phyloP scores from a whole-genome alignment of 2,329 filamentous ascomycete genomes.

The Stylonectria norvegica region DNA sequence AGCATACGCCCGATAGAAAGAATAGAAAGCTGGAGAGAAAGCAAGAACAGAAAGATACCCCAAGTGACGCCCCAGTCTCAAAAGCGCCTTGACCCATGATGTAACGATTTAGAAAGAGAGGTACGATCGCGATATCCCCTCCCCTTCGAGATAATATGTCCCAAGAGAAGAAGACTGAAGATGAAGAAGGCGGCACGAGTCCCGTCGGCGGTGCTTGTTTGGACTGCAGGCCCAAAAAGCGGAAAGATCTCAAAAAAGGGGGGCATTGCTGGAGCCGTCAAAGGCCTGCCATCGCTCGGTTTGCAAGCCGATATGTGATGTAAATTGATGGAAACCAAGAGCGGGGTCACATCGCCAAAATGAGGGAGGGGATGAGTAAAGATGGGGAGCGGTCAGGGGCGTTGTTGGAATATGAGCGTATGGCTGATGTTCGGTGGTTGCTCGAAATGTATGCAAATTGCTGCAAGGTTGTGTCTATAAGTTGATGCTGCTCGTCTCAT shows the following conservation, averaged over 20 bases:
- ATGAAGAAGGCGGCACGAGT: slow-evolving; percentile 8
- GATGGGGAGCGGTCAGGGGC: slow-evolving; percentile 17
- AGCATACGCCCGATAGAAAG: slow-evolving; percentile 8
- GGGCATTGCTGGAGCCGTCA: background rate
- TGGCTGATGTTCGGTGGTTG: background rate
- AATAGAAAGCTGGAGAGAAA: slow-evolving; percentile 15
- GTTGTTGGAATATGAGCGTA: slow-evolving; percentile 10
- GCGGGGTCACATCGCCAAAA: slow-evolving; percentile 1
- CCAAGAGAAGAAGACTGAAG: slow-evolving; percentile 10
- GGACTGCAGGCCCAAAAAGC: slow-evolving; percentile 4
- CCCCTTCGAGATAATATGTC: no score
- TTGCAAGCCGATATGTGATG: background rate
- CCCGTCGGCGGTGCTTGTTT: slow-evolving; percentile 7
- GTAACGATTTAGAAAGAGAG: slow-evolving; percentile 14
- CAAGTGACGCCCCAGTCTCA: slow-evolving; percentile 20
- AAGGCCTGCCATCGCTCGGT: background rate
- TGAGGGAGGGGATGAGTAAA: slow-evolving; percentile 8
- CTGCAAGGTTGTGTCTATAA: slow-evolving; percentile 33
- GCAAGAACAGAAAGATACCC: slow-evolving; percentile 12
- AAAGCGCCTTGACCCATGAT: slow-evolving; percentile 29
- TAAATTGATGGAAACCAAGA: slow-evolving; percentile 1
- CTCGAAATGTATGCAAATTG: slow-evolving; percentile 15
- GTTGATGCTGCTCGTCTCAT: slow-evolving; percentile 23
- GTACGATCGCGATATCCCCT: slow-evolving; percentile 18
- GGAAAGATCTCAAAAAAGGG: background rate